These are phyloP conservation scores for Cotoneaster glaucophyllus DNA, from an alignment of 306 rosid species.

Conservation along the genomic window DNA sequence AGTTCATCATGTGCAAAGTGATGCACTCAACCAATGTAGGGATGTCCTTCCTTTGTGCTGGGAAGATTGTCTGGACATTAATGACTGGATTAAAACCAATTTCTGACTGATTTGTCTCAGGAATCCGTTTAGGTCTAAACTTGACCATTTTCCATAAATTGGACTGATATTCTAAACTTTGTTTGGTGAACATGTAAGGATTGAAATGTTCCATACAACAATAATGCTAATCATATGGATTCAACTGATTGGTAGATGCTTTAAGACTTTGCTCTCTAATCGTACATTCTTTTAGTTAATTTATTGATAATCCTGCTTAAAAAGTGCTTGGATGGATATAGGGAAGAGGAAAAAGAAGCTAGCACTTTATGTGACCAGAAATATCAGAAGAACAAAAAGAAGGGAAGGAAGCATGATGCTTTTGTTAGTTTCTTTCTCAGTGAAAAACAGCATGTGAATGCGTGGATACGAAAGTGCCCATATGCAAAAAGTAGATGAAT, in stretches of 20 bases:
- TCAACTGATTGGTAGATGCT: neutral
- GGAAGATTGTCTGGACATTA: neutral
- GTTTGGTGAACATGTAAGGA: neutral
- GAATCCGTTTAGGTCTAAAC: neutral
- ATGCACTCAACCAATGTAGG: neutral
- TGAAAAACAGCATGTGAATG: slow-evolving; percentile 77
- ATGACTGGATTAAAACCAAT: neutral
- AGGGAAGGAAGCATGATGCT: slow-evolving; percentile 27
- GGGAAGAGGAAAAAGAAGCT: slow-evolving; percentile 1
- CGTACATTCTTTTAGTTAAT: neutral
- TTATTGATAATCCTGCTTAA: neutral
- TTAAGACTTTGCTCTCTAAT: neutral
- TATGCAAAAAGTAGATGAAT: slow-evolving; percentile 28
- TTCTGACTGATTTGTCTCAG: neutral
- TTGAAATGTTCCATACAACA: neutral
- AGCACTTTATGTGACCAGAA: slow-evolving; percentile 11
- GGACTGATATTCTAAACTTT: neutral
- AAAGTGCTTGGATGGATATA: neutral
- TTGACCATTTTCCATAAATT: too few relatives aligned
- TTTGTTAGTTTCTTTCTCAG: slow-evolving; percentile 49
- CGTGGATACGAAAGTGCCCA: slow-evolving; percentile 45
- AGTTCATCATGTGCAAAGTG: too few relatives aligned
- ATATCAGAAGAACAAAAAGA: slow-evolving; percentile 26
- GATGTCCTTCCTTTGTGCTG: neutral
- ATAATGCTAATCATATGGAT: neutral